Base-by-base conservation (phyloP, 345 rosid genomes). In the Carallia pectinifolia region DNA sequence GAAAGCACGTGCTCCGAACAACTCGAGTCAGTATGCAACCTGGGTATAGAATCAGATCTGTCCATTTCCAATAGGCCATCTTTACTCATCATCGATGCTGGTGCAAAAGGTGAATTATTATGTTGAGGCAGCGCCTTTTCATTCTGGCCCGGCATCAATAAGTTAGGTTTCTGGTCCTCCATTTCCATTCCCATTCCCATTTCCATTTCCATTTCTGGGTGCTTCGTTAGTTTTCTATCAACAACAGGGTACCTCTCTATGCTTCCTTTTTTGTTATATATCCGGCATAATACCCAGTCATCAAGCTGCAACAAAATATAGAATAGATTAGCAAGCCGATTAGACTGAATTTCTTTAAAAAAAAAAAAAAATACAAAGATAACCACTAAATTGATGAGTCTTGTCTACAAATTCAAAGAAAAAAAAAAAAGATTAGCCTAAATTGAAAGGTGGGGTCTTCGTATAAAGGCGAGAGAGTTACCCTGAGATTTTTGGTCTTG, bases 191-290 rank as follows among this genome's bases (percentile, higher is more conserved):
- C n/a, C n/a, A n/a, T n/a, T n/a, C n/a, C n/a, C n/a, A n/a, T n/a
- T n/a, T n/a, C 56, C 6, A 16, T 19, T n/a, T 56, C 60, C 16
- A 7, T 15, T 52, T 77, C 85, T 0, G 66, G 55, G 17, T 64
- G 66, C 4, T 55, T 53, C 15, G n/a, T 31, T 13, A 74, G 63
- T 53, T 77, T 83, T 19, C 67, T 74, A 8, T 75, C 81, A 0
- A 58, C 80, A 0, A 54, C 12, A 47, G 80, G 10, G 29, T 56
- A 63, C 77, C 81, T 88, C 80, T 91, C 97, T 54, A 85, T 71
- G 64, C 69, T 80, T 30, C 97, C 97, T 62, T 91, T 91, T 85
- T 91, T 91, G 84, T 91, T 91, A 79, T 91, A 91, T 69, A 91
- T 81, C 64, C 97, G 87, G 61, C 95, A 91, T 5, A 91, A 68